Conservation (phyloP, 371 early-diverging fungal species). For the Coemansia sp. region DNA sequence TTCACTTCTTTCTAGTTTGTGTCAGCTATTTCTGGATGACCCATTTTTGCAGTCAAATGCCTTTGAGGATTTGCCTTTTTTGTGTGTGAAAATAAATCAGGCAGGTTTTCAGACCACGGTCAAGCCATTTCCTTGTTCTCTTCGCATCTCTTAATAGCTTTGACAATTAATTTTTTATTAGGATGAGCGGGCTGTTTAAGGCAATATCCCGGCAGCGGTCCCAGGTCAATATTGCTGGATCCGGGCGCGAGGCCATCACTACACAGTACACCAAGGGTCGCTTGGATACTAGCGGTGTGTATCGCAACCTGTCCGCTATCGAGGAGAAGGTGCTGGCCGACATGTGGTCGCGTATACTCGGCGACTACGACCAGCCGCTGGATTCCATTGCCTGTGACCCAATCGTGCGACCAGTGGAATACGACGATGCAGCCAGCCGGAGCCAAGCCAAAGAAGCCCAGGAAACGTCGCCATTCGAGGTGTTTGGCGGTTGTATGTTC, state of each 20-base stretch:
- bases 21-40: no score
- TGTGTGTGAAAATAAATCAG: no score
- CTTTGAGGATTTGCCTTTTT: no score
- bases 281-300: constrained; percentile 43
- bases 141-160: no score
- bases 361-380: constrained; percentile 54
- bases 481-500: constrained; percentile 49
- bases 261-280: constrained; percentile 49
- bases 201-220: constrained; percentile 41
- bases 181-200: constrained; percentile 43
- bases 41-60: no score
- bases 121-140: no score
- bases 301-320: constrained; percentile 51
- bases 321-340: constrained; percentile 58
- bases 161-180: no score
- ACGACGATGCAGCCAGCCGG: constrained; percentile 43
- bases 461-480: constrained; percentile 41
- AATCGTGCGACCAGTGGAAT: constrained; percentile 32
- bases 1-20: no score
- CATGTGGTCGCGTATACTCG: constrained; percentile 57
- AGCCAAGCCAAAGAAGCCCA: constrained; percentile 35
- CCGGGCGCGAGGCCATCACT: constrained; percentile 39
- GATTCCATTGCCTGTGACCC: constrained; percentile 39
- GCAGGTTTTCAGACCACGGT: no score
- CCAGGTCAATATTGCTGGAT: constrained; percentile 25